Evolutionary conservation across 2,329 filamentous ascomycete genomes (phyloP).

Genomic region (Xylaria sp.): DNA sequence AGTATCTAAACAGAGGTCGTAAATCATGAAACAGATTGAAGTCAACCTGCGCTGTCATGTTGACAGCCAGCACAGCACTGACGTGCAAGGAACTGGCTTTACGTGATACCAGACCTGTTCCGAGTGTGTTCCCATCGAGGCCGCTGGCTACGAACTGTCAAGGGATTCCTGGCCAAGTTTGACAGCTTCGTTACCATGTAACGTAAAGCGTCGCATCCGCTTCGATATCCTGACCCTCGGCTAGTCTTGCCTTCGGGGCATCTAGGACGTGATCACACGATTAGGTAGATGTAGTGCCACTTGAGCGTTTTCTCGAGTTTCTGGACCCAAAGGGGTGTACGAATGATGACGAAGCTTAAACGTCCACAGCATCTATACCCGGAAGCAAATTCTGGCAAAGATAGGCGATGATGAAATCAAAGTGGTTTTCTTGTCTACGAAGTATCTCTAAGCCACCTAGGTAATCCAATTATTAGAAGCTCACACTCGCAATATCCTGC

Average conservation of each 20-base stretch:
- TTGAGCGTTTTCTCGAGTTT: background rate
- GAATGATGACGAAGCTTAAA: background rate
- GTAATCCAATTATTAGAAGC: background rate
- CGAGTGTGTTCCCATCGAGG: background rate
- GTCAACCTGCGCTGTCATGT: background rate
- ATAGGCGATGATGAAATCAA: background rate
- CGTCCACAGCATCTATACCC: background rate
- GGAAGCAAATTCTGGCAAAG: slow-evolving; percentile 28
- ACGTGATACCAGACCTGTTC: background rate
- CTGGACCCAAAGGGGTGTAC: background rate
- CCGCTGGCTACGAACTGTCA: background rate
- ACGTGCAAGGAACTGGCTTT: background rate
- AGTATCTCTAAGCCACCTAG: background rate
- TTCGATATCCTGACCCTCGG: slow-evolving; percentile 3
- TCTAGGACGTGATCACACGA: slow-evolving; percentile 1
- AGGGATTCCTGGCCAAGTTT: background rate
- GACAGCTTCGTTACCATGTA: slow-evolving; percentile 1
- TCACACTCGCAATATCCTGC: background rate
- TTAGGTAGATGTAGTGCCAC: background rate
- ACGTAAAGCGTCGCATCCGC: background rate
- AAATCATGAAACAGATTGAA: background rate
- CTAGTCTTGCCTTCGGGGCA: slow-evolving; percentile 2
- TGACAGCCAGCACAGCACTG: background rate
- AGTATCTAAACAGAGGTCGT: background rate
- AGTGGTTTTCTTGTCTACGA: too few species aligned